Evolutionary conservation across 495 filamentous ascomycete genomes (phyloP).

Genomic region (Penicillium antarcticum): DNA sequence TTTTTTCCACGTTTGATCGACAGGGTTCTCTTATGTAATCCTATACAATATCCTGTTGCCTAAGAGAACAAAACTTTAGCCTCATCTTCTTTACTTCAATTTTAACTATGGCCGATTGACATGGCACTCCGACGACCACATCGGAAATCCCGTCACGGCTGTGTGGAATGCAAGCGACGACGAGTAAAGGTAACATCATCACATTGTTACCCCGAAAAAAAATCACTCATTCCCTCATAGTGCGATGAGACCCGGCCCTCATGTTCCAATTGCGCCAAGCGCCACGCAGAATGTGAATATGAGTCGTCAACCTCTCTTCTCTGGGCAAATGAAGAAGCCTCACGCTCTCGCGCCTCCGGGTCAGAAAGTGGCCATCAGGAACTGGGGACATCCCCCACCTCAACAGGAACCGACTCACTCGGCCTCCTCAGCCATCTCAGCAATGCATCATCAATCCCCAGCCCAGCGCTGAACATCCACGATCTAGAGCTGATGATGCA

Average conservation of each 20-base stretch:
- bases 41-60: slow-evolving; percentile 21
- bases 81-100: neutral
- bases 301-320: slow-evolving; percentile 33
- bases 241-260: slow-evolving; percentile 37
- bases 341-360: slow-evolving; percentile 13
- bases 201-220: neutral
- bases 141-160: slow-evolving; percentile 34
- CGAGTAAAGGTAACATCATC: slow-evolving; percentile 36
- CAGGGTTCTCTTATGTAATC: slow-evolving; percentile 25
- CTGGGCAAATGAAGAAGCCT: slow-evolving; percentile 37
- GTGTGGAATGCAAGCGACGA: slow-evolving; percentile 32
- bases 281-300: slow-evolving; percentile 38
- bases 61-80: slow-evolving; percentile 1
- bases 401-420: slow-evolving; percentile 13
- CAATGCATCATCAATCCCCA: slow-evolving; percentile 2
- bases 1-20: slow-evolving; percentile 27
- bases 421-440: slow-evolving; percentile 25
- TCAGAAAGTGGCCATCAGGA: slow-evolving; percentile 21
- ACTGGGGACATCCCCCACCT: slow-evolving; percentile 5
- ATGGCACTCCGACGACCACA: slow-evolving; percentile 35
- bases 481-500: slow-evolving; percentile 46
- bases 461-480: slow-evolving; percentile 26
- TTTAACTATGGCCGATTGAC: slow-evolving; percentile 8
- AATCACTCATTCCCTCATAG: slow-evolving; percentile 13
- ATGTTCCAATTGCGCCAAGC: slow-evolving; percentile 40